phyloP scores from a whole-genome alignment of 345 rosid species.

The Bruguiera parviflora region DNA sequence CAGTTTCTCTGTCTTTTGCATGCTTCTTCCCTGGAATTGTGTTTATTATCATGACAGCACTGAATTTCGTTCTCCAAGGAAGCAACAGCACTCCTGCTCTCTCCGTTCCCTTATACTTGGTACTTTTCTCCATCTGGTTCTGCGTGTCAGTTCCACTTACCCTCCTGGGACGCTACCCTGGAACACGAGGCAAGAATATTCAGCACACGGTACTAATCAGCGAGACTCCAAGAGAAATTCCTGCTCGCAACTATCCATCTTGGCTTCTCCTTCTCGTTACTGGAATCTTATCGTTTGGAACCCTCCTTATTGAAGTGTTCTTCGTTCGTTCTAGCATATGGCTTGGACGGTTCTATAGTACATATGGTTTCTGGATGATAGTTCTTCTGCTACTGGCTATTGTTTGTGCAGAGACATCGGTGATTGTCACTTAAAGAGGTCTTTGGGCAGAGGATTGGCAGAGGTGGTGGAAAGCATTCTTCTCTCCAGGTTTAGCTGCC shows the following conservation, averaged over 20 bases:
- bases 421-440: slow-evolving; percentile 74
- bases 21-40: slow-evolving; percentile 84
- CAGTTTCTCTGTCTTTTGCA: slow-evolving; percentile 62
- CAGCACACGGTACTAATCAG: slow-evolving; percentile 63
- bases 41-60: slow-evolving; percentile 59
- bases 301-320: slow-evolving; percentile 73
- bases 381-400: slow-evolving; percentile 59
- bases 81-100: slow-evolving; percentile 73
- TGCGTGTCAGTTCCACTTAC: slow-evolving; percentile 80
- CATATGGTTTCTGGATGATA: slow-evolving; percentile 66
- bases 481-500: slow-evolving; percentile 69
- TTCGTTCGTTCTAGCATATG: slow-evolving; percentile 79
- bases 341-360: slow-evolving; percentile 77
- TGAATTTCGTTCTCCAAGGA: slow-evolving; percentile 73
- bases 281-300: slow-evolving; percentile 77
- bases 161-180: slow-evolving; percentile 67
- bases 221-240: slow-evolving; percentile 81
- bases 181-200: slow-evolving; percentile 59
- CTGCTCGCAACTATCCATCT: slow-evolving; percentile 75
- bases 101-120: slow-evolving; percentile 68
- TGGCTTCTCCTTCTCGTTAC: slow-evolving; percentile 87
- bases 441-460: slow-evolving; percentile 83
- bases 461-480: slow-evolving; percentile 92
- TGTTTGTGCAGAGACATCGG: slow-evolving; percentile 76
- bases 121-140: slow-evolving; percentile 71